phyloP scores from a whole-genome alignment of 2,329 filamentous ascomycete species.

The Cryphonectria parasitica region DNA sequence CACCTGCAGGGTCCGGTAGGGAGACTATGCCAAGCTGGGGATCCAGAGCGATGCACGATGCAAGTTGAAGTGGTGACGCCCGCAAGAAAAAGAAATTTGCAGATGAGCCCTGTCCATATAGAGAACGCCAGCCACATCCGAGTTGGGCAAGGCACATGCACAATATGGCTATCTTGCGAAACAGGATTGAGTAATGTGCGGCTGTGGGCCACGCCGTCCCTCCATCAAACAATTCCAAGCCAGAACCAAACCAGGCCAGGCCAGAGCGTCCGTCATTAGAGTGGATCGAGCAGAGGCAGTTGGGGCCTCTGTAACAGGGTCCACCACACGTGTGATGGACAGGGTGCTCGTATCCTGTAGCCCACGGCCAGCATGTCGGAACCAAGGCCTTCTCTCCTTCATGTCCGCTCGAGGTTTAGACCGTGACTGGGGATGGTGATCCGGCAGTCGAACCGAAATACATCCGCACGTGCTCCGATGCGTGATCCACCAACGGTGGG shows the following conservation, averaged over 20 bases:
- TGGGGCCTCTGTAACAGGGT: neutral
- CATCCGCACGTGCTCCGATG: neutral
- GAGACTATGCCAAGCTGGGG: slow-evolving; percentile 2
- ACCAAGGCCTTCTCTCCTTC: neutral
- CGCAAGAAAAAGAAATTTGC: neutral
- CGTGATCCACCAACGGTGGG: neutral
- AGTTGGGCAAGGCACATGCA: neutral
- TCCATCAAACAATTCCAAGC: neutral
- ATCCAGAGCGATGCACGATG: slow-evolving; percentile 1
- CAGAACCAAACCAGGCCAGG: neutral
- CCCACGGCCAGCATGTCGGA: neutral
- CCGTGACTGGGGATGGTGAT: neutral
- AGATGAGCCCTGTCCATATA: neutral
- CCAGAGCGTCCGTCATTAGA: neutral
- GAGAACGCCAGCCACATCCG: neutral
- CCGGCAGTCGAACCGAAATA: slow-evolving; percentile 8
- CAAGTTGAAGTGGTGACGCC: neutral
- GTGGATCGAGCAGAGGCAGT: neutral
- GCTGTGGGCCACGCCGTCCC: neutral
- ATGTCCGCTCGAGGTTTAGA: neutral
- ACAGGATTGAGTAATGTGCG: too few relatives aligned
- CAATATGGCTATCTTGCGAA: neutral
- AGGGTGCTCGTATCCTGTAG: neutral
- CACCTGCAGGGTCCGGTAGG: neutral
- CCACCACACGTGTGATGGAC: neutral